Evolutionary conservation across 169 alveolate genomes (phyloP).

Genomic region (Plasmodium ovale): DNA sequence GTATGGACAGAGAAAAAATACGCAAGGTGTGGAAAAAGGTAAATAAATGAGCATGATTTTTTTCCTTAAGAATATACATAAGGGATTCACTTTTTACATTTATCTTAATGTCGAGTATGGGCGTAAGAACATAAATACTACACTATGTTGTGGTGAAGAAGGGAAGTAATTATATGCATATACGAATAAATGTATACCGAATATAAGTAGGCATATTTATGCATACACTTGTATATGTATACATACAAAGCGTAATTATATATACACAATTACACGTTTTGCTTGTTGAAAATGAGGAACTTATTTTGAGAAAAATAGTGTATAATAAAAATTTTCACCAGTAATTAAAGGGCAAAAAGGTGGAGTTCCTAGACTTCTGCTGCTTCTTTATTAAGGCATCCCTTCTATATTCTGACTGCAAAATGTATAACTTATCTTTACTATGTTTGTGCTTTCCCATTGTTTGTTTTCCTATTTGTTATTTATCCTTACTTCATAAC

Average conservation of each 20-base stretch:
- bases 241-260: background rate
- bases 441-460: constrained; percentile 95
- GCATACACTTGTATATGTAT: background rate
- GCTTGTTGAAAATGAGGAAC: background rate
- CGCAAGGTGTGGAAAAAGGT: too few relatives aligned
- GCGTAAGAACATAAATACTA: too few relatives aligned
- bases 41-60: too few relatives aligned
- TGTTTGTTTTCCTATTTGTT: background rate
- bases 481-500: background rate
- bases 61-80: too few relatives aligned
- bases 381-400: constrained; percentile 86
- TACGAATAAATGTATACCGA: too few relatives aligned
- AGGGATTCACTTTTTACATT: too few relatives aligned
- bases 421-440: constrained; percentile 92
- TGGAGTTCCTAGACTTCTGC: constrained; percentile 23
- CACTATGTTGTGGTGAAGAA: too few relatives aligned
- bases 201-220: too few relatives aligned
- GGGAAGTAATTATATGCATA: too few relatives aligned
- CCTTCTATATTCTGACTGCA: constrained; percentile 90
- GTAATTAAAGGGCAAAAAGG: constrained; percentile 60
- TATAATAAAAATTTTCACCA: constrained; percentile 38
- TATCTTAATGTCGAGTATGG: too few relatives aligned
- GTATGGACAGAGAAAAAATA: too few relatives aligned
- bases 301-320: background rate
- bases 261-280: background rate